Evolutionary conservation across 306 rosid species (phyloP).

Genomic region (Casuarina equisetifolia): DNA sequence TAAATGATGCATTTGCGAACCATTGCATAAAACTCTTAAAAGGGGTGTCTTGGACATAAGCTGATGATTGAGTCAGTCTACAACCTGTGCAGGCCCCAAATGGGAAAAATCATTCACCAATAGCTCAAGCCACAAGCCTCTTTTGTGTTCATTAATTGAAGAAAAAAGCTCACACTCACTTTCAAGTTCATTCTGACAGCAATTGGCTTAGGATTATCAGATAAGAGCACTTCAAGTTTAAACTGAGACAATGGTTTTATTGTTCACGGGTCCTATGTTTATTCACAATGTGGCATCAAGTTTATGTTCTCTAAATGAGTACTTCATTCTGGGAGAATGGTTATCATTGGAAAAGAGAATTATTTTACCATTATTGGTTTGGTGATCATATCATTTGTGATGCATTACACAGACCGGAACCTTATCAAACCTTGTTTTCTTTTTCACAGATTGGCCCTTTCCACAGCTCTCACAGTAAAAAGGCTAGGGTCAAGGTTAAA

Average conservation of each 20-base stretch:
- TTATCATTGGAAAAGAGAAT: background rate
- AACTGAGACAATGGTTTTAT: background rate
- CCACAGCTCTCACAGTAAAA: constrained; percentile 50
- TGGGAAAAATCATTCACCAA: background rate
- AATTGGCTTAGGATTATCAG: background rate
- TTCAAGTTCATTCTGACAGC: background rate
- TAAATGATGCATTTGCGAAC: background rate
- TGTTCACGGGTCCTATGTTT: background rate
- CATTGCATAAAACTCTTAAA: background rate
- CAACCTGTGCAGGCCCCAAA: background rate
- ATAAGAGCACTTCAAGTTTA: background rate
- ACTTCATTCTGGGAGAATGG: background rate
- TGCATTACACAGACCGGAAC: background rate
- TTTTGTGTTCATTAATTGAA: background rate
- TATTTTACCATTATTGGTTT: background rate
- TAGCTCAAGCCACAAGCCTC: background rate
- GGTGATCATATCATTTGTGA: background rate
- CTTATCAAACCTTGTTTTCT: constrained; percentile 17
- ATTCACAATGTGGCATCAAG: background rate
- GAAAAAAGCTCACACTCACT: background rate
- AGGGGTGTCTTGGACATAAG: background rate
- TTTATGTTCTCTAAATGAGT: background rate
- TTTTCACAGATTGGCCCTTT: constrained; percentile 82
- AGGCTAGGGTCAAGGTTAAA: constrained; percentile 75
- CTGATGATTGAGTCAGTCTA: background rate